Percentiles rank a stretch among this genome's conserved stretches.
Conservation (phyloP, 2,329 filamentous ascomycete species). For the Cordyceps sp. region DNA sequence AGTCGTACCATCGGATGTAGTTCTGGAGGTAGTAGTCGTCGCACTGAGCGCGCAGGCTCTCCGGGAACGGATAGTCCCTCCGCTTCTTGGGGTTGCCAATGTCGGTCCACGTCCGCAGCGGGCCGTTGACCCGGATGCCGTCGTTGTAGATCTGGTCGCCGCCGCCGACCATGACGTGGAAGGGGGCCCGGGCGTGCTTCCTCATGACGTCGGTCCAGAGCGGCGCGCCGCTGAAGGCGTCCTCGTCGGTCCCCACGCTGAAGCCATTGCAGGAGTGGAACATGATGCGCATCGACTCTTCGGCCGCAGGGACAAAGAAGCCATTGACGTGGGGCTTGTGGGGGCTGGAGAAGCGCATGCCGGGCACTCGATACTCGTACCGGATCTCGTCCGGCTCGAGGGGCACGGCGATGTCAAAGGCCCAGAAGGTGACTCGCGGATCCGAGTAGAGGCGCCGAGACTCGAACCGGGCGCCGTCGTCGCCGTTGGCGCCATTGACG, state of each 20-base stretch:
- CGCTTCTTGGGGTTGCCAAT: constrained; percentile 75
- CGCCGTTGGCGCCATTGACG: constrained; percentile 9
- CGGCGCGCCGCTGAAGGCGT: constrained; percentile 76
- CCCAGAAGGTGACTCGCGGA: constrained; percentile 71
- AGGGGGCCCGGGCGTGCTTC: constrained; percentile 60
- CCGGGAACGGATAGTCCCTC: constrained; percentile 59
- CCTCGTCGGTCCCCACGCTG: constrained; percentile 70
- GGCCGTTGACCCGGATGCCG: constrained; percentile 70
- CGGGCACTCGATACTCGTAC: constrained; percentile 64
- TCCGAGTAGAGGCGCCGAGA: constrained; percentile 46
- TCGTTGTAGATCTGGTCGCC: constrained; percentile 98
- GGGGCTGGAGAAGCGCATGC: constrained; percentile 41
- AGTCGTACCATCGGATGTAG: constrained; percentile 72
- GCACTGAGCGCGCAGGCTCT: constrained; percentile 63
- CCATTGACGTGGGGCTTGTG: constrained; percentile 41
- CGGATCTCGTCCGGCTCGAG: constrained; percentile 52
- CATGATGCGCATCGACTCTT: constrained; percentile 93
- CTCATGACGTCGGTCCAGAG: constrained; percentile 90
- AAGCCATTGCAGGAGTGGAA: constrained; percentile 98
- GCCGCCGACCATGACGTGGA: constrained; percentile 91
- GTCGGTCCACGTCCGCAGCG: constrained; percentile 65
- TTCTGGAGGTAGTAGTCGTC: constrained; percentile 86
- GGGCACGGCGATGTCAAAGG: constrained; percentile 68
- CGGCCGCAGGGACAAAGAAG: constrained; percentile 73
- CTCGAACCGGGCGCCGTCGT: constrained; percentile 6